phyloP scores from a whole-genome alignment of 1,284 basidiomycete species.

The Ganoderma leucocontextum region DNA sequence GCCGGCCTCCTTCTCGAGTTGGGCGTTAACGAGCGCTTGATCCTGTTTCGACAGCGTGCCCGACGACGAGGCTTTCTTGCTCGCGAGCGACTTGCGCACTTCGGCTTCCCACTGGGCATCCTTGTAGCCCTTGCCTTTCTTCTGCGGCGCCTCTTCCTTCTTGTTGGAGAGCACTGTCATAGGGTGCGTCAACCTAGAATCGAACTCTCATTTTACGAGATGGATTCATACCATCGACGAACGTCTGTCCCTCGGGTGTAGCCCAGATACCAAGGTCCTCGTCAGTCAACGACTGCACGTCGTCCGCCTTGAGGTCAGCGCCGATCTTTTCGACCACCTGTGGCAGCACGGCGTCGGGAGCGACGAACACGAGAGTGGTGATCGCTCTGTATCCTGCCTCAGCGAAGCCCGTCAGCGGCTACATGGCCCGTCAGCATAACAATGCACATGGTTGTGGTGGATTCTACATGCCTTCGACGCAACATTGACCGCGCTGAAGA shows the following conservation, averaged over 20 bases:
- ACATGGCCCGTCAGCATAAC: neutral
- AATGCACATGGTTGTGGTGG: neutral
- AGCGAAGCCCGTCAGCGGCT: constrained; percentile 49
- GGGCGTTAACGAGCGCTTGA: constrained; percentile 79
- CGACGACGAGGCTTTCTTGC: constrained; percentile 63
- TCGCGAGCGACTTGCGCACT: constrained; percentile 83
- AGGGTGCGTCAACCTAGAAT: neutral
- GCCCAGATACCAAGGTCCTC: constrained; percentile 86
- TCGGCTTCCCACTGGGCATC: constrained; percentile 95
- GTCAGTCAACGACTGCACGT: constrained; percentile 71
- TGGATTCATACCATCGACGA: constrained; percentile 71
- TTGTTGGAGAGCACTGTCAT: constrained; percentile 69
- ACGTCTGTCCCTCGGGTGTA: constrained; percentile 82
- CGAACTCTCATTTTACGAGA: neutral
- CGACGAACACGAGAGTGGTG: constrained; percentile 82
- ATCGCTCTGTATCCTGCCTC: constrained; percentile 81
- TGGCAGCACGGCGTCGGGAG: constrained; percentile 73
- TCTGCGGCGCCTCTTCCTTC: constrained; percentile 58
- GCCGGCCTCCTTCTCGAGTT: constrained; percentile 80
- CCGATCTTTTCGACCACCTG: constrained; percentile 73
- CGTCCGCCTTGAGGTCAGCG: constrained; percentile 65
- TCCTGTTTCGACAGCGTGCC: constrained; percentile 84
- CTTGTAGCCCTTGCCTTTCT: constrained; percentile 87
- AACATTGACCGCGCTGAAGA: constrained; percentile 55
- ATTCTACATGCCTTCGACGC: constrained; percentile 51